phyloP scores from a whole-genome alignment of 2,329 filamentous ascomycete species.

The Arthrobotrys iridis region DNA sequence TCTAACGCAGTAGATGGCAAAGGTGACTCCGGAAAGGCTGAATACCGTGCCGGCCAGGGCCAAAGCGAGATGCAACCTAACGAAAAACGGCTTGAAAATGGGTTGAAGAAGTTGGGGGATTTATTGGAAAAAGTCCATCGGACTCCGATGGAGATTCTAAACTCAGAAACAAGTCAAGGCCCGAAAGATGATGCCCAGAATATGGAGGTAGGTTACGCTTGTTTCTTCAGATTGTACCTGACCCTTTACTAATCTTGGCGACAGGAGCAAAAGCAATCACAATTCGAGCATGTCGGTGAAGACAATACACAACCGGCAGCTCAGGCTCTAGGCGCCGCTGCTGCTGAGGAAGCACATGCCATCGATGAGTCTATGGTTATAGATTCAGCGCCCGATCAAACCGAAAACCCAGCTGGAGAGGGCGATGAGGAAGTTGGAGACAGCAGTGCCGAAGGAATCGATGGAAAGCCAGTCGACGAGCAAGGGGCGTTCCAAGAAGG shows the following conservation, averaged over 20 bases:
- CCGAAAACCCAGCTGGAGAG: conserved; percentile 62
- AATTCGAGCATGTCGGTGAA: conserved; percentile 92
- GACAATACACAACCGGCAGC: conserved; percentile 84
- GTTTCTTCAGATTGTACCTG: conserved; percentile 40
- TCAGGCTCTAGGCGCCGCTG: conserved; percentile 88
- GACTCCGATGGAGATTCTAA: conserved; percentile 82
- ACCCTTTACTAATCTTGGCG: background rate
- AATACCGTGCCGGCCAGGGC: conserved; percentile 36
- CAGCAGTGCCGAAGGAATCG: conserved; percentile 60
- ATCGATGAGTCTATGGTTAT: conserved; percentile 90
- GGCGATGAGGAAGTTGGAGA: conserved; percentile 58
- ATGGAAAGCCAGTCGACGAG: conserved; percentile 58
- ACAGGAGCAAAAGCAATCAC: conserved; percentile 76
- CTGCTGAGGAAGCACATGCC: conserved; percentile 83
- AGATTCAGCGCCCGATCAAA: conserved; percentile 70
- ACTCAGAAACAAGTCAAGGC: conserved; percentile 69
- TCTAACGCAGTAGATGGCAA: conserved; percentile 38
- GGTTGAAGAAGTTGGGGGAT: conserved; percentile 94
- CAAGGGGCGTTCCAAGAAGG: conserved; percentile 36
- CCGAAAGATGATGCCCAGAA: conserved; percentile 65
- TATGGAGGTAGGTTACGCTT: conserved; percentile 59
- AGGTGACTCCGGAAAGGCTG: conserved; percentile 32
- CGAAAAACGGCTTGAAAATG: conserved; percentile 67
- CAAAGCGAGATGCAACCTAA: conserved; percentile 52
- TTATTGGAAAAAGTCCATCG: conserved; percentile 92